A percentile compares a stretch with the other conserved stretches of the same genome.
These are phyloP conservation scores for Solanum chiquidenum DNA, from an alignment of 257 asterid genomes.

Conservation along the genomic window DNA sequence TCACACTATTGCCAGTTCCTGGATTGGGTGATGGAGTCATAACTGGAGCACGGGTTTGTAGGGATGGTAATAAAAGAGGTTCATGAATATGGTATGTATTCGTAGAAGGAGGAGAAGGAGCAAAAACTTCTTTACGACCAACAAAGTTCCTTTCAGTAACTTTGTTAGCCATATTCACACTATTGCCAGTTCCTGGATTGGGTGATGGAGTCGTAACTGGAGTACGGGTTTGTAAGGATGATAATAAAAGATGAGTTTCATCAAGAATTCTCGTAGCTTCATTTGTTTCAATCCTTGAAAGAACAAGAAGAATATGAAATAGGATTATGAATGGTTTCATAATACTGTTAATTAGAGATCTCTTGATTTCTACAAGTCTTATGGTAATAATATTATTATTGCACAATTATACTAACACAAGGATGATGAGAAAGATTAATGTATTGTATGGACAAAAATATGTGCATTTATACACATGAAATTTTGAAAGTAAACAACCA, in stretches of 20 bases:
- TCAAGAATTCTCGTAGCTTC: background rate
- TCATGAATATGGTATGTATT: constrained; percentile 2
- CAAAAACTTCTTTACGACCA: background rate
- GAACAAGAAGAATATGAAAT: background rate
- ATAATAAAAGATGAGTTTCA: background rate
- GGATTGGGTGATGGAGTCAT: constrained; percentile 15
- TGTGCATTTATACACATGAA: background rate
- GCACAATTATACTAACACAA: background rate
- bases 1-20: background rate
- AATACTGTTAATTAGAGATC: background rate
- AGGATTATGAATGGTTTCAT: background rate
- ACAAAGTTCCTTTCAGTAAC: background rate
- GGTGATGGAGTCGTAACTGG: background rate
- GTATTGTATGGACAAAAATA: background rate
- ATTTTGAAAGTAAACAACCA: background rate
- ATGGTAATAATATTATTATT: background rate
- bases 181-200: too few species aligned
- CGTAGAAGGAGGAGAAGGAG: background rate
- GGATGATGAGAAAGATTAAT: background rate
- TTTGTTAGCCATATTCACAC: too few species aligned
- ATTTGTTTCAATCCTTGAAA: background rate
- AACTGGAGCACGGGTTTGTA: background rate
- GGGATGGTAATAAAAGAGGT: background rate
- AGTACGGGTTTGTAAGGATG: background rate
- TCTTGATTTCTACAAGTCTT: background rate